Evolutionary conservation across 202 grass and related monocot genomes (phyloP), one percentile per base, ranked within the genome.

Genomic region (Setaria italica): DNA sequence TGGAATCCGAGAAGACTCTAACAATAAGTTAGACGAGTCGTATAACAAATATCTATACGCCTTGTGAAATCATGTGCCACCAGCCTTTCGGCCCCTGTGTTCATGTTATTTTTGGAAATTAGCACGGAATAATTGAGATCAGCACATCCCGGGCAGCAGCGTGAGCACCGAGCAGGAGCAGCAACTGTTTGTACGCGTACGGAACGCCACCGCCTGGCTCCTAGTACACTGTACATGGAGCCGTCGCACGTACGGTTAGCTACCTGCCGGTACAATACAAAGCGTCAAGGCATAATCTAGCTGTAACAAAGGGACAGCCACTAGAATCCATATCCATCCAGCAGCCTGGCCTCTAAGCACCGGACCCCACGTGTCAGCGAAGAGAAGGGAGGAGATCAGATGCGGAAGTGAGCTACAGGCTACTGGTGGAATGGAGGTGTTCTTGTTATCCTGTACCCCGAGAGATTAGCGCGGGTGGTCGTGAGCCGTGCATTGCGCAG

Each of bases 221-320:
- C 43, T 25, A 41, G 74, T 29, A 41, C 39, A 41, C 39, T 41
- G 39, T 41, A 19, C 53, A 30, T 49, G 74, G 64, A 62, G 13
- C 29, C 53, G 37, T 85, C 29, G 39, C 12, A 45, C 33, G 48
- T 11, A 48, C 47, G 47, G 47, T 48, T 48, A 48, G 11, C 11
- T 45, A 46, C 33, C 39, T 13, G 39, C 29, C 5, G 7, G 13
- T 16, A 46, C 20, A 54, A 66, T n/a, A 41, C 16, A 84, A 19
- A 3, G 30, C 0, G 30, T n/a, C 63, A 85, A 62, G 6, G 65
- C 74, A 79, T 79, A 85, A 85, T 62, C 46, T n/a, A 29, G 55
- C 56, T 45, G 56, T 11, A 62, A 58, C 29, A 57, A 34, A 77
- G 32, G 1, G 34, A 34, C 76, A 4, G 42, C 67, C 62, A 21